A percentile compares a stretch with the other conserved stretches of the same genome.
Conservation (phyloP, 1,139 yeast species). For the Pichia sp. region DNA sequence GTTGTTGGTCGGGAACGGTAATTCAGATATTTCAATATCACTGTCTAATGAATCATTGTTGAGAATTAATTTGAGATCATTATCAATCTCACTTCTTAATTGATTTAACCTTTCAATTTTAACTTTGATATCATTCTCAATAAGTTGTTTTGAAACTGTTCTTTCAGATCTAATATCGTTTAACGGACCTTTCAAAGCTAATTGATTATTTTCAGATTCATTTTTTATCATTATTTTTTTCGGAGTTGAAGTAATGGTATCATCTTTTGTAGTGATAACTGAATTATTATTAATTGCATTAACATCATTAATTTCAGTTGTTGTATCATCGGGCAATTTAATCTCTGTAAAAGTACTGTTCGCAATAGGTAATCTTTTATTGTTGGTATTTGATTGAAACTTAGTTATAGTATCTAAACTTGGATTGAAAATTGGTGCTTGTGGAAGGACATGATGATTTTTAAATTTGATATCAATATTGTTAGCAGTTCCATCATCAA, state of each 20-base stretch:
- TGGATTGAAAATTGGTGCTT: neutral
- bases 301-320: neutral
- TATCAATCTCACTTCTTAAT: slow-evolving; percentile 1
- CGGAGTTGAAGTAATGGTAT: neutral
- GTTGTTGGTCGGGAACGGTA: neutral
- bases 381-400: neutral
- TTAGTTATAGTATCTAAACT: neutral
- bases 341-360: slow-evolving; percentile 7
- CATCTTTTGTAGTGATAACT: neutral
- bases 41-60: neutral
- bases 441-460: neutral
- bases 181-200: neutral
- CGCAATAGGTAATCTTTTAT: slow-evolving; percentile 1
- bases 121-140: slow-evolving; percentile 2
- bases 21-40: slow-evolving; percentile 1
- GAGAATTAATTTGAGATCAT: neutral
- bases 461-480: neutral
- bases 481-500: neutral
- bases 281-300: neutral
- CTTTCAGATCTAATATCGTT: neutral
- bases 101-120: slow-evolving; percentile 4
- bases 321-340: neutral
- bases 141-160: neutral
- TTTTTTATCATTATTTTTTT: neutral
- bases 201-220: neutral